phyloP scores from a whole-genome alignment of 805 yeast genomes.

The Lipomyces lipofer region DNA sequence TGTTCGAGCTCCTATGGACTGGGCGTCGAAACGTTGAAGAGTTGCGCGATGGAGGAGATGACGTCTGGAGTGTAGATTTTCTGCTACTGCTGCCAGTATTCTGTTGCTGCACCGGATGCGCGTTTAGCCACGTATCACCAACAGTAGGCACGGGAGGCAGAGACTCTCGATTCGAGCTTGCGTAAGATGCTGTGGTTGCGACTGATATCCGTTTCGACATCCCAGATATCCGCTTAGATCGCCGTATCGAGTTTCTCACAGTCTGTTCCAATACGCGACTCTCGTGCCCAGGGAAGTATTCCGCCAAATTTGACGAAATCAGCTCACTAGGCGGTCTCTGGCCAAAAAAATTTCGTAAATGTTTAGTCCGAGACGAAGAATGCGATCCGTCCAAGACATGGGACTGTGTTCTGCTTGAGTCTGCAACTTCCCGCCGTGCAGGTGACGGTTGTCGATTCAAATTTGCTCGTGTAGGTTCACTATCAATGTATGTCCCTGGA shows the following conservation, averaged over 20 bases:
- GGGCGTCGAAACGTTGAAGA: constrained; percentile 5
- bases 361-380: constrained; percentile 14
- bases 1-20: constrained; percentile 7
- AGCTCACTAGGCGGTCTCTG: constrained; percentile 93
- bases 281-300: constrained; percentile 85
- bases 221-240: constrained; percentile 64
- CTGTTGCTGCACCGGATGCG: constrained; percentile 10
- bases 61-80: constrained; percentile 1
- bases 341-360: constrained; percentile 59
- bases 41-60: constrained; percentile 9
- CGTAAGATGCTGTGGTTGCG: constrained; percentile 37
- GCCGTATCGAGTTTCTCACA: constrained; percentile 77
- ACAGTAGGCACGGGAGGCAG: constrained; percentile 42
- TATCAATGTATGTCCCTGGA: constrained; percentile 20
- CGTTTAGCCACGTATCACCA: constrained; percentile 51
- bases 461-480: not conserved
- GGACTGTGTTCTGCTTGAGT: constrained; percentile 2
- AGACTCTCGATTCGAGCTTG: constrained; percentile 26
- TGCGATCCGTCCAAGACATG: not conserved
- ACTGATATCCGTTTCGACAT: constrained; percentile 38
- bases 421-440: not conserved
- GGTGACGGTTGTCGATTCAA: not conserved
- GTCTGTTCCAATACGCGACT: constrained; percentile 73
- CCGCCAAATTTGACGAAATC: constrained; percentile 83
- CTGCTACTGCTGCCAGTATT: constrained; percentile 1